Evolutionary conservation across 1,139 yeast genomes (phyloP).

Genomic region (Starmera stellimalicola): DNA sequence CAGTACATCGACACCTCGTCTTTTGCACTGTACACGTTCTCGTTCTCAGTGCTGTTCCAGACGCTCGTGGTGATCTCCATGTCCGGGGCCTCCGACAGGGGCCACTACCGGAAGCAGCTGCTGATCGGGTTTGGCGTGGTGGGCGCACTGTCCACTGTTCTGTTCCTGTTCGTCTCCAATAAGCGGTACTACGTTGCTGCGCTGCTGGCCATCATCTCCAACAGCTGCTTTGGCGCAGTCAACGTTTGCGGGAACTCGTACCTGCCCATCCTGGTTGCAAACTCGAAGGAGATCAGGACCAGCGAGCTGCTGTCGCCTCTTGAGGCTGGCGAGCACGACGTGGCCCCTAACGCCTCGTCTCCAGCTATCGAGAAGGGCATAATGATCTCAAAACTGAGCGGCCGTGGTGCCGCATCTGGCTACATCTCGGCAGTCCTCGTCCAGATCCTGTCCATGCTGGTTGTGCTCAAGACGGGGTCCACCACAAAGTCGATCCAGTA

Average conservation of each 20-base stretch:
- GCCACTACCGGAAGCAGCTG: constrained; percentile 40
- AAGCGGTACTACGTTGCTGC: constrained; percentile 47
- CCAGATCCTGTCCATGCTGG: constrained; percentile 43
- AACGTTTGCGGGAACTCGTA: constrained; percentile 70
- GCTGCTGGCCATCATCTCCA: constrained; percentile 46
- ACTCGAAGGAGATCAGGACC: constrained; percentile 12
- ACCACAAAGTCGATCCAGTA: constrained; percentile 37
- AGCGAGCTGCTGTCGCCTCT: constrained; percentile 4
- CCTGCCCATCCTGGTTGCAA: constrained; percentile 42
- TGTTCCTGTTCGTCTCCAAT: constrained; percentile 32
- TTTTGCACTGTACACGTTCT: constrained; percentile 59
- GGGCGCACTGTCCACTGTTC: constrained; percentile 44
- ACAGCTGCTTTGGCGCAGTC: constrained; percentile 63
- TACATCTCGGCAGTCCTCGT: constrained; percentile 55
- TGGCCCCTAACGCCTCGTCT: constrained; percentile 2
- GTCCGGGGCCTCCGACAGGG: constrained; percentile 58
- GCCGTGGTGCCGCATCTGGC: constrained; percentile 59
- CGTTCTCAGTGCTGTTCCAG: constrained; percentile 53
- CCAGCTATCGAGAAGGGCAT: constrained; percentile 19
- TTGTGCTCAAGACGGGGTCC: constrained; percentile 36
- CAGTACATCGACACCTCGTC: constrained; percentile 55
- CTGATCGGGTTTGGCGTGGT: constrained; percentile 43
- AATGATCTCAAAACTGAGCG: constrained; percentile 41
- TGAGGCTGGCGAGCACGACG: too few relatives aligned
- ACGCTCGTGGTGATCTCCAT: constrained; percentile 56